Base-by-base conservation (phyloP, 2,329 filamentous ascomycete species). In the Arthrobotrys megalospora region DNA sequence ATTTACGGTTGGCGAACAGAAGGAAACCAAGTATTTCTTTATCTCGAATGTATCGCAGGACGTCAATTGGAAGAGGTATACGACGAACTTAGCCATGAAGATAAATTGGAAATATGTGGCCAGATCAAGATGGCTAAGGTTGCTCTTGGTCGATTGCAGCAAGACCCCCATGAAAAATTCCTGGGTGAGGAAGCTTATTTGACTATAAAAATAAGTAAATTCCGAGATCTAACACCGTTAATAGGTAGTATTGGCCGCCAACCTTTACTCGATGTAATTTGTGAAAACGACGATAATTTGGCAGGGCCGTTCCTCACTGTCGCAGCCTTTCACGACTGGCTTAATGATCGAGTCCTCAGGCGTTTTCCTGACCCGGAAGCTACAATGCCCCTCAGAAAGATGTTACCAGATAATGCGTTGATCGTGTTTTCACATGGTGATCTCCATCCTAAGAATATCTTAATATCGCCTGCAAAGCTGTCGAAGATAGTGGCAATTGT, bases 1-100 rank as follows among this genome's bases (percentile, higher is more conserved):
- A 62, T 69, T 50, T 69, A 69, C 41, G 66, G 66, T 36, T 69
- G 66, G 66, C 36, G 66, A 11, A 60, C 66, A 28, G 66, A 69
- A 48, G 66, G 66, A 12, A 60, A 50, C 7, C 24, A 60, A 50
- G 52, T 69, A 21, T 69, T 69, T 16, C 50, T 69, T 6, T 69
- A 69, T 28, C 53, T 69, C 7, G 52, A 69, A 38, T 28, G 6
- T n/a, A 69, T 60, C n/a, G 11, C 6, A 8, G 66, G 66, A 41
- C 16, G 11, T 28, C 66, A 69, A 38, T 50, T 69, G 43, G 52
- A 62, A 14, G 66, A 69, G 16, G 52, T 38, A 16, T 60, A 34
- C 66, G 1, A 58, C 16, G 16, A 36, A 16, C 66, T 69, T 43
- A 24, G 41, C 19, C 12, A 8, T 43, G 48, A 60, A 52, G 41